Conservation (phyloP, 1,284 basidiomycete species). For the Melampsora americana region DNA sequence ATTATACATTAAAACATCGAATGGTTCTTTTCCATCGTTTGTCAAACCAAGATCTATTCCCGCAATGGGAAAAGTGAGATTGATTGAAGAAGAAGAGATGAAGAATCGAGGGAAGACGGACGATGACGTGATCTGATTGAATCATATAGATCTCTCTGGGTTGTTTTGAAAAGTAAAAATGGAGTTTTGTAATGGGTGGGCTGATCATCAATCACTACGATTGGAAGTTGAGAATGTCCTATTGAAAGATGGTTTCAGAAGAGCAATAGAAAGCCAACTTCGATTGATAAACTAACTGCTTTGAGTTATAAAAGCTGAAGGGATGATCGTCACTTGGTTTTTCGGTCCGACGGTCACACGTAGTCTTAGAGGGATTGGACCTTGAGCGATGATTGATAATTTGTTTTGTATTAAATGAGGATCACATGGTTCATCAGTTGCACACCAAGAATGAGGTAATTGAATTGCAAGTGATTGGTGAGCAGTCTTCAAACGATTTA, state of each 20-base stretch:
- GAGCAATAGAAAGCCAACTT: too few species aligned
- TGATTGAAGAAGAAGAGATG: background rate
- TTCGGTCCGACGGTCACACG: constrained; percentile 21
- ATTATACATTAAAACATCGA: constrained; percentile 39
- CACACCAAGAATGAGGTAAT: constrained; percentile 27
- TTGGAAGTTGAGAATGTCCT: background rate
- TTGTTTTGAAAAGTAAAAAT: constrained; percentile 26
- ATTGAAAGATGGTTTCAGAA: background rate
- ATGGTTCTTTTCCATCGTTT: constrained; percentile 6
- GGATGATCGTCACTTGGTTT: background rate
- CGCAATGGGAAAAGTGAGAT: background rate
- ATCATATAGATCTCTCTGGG: constrained; percentile 33
- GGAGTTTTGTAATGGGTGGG: constrained; percentile 12
- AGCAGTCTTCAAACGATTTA: background rate
- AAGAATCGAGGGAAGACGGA: background rate
- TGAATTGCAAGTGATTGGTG: background rate
- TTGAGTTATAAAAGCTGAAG: background rate
- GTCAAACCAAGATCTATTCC: constrained; percentile 3
- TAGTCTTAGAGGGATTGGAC: background rate
- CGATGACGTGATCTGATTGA: constrained; percentile 14
- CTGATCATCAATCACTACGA: constrained; percentile 20
- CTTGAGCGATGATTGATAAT: background rate
- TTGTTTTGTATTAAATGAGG: background rate
- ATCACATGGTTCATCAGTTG: constrained; percentile 4
- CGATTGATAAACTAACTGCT: too few species aligned